Conservation (phyloP, 2,329 filamentous ascomycete genomes). For the Alternaria sp. region DNA sequence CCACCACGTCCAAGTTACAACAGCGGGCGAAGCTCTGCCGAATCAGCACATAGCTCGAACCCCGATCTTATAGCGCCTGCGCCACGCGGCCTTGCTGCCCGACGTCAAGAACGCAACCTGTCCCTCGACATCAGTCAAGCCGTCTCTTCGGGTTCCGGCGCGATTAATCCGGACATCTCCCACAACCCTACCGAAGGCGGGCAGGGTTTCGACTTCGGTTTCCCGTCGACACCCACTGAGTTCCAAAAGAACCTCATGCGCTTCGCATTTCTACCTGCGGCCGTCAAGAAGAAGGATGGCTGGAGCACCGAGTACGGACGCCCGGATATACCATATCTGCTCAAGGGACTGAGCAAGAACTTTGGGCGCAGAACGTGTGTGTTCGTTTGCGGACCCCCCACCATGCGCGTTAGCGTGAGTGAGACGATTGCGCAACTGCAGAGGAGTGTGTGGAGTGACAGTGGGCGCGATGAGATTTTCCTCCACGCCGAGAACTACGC, state of each 20-base stretch:
- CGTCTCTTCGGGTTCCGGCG: constrained; percentile 35
- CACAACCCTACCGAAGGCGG: constrained; percentile 23
- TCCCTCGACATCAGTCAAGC: constrained; percentile 53
- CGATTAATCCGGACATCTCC: constrained; percentile 54
- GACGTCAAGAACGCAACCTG: constrained; percentile 51
- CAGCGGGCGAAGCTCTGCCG: constrained; percentile 20
- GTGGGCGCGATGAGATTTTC: constrained; percentile 85
- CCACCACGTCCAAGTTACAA: constrained; percentile 32
- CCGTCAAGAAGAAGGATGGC: constrained; percentile 65
- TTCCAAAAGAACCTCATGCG: constrained; percentile 91
- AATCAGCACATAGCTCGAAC: constrained; percentile 29
- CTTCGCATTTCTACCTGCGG: constrained; percentile 76
- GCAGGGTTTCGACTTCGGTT: constrained; percentile 64
- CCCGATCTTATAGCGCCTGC: constrained; percentile 37
- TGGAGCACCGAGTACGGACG: constrained; percentile 94
- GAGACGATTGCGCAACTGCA: constrained; percentile 83
- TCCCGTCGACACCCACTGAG: constrained; percentile 81
- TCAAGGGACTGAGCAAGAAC: constrained; percentile 81
- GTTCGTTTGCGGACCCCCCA: constrained; percentile 88
- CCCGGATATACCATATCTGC: constrained; percentile 85
- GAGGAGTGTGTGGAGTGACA: constrained; percentile 79
- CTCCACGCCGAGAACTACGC: constrained; percentile 96
- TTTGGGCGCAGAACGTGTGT: constrained; percentile 84
- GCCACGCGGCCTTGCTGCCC: constrained; percentile 44
- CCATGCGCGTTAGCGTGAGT: constrained; percentile 88